These are phyloP conservation scores for Ciborinia camelliae DNA, from an alignment of 2,329 filamentous ascomycete species.

Conservation along the genomic window DNA sequence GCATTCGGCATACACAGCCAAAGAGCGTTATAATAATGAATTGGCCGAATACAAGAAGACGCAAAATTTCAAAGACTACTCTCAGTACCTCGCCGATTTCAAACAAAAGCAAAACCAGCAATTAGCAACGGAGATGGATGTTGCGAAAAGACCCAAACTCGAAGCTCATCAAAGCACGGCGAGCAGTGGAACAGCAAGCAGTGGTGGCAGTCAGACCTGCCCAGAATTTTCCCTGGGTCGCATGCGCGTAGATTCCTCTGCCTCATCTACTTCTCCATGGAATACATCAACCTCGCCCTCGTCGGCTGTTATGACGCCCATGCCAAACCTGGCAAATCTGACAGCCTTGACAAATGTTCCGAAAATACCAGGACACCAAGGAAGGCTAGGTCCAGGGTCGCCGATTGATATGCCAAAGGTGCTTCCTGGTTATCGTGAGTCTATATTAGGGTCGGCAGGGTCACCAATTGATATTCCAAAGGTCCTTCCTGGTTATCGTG, in stretches of 20 bases:
- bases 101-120: conserved; percentile 65
- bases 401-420: conserved; percentile 27
- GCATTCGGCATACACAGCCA: conserved; percentile 65
- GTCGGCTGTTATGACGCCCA: background rate
- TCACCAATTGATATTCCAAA: conserved; percentile 23
- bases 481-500: conserved; percentile 34
- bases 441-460: conserved; percentile 28
- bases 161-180: conserved; percentile 30
- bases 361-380: conserved; percentile 14
- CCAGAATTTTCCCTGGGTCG: conserved; percentile 25
- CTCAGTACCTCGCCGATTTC: conserved; percentile 72
- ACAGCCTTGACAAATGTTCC: conserved; percentile 20
- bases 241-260: conserved; percentile 28
- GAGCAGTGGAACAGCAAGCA: conserved; percentile 31
- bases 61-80: conserved; percentile 62
- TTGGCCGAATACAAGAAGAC: conserved; percentile 77
- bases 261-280: conserved; percentile 29
- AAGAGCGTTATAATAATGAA: conserved; percentile 73
- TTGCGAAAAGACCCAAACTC: conserved; percentile 36
- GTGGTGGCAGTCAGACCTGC: conserved; percentile 25
- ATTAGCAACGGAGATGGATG: conserved; percentile 41
- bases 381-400: conserved; percentile 23
- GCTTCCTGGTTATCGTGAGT: conserved; percentile 37
- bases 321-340: conserved; percentile 19
- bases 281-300: conserved; percentile 17